These are phyloP conservation scores for Penicillium robsamsonii DNA, from an alignment of 495 filamentous ascomycete species.

Conservation along the genomic window DNA sequence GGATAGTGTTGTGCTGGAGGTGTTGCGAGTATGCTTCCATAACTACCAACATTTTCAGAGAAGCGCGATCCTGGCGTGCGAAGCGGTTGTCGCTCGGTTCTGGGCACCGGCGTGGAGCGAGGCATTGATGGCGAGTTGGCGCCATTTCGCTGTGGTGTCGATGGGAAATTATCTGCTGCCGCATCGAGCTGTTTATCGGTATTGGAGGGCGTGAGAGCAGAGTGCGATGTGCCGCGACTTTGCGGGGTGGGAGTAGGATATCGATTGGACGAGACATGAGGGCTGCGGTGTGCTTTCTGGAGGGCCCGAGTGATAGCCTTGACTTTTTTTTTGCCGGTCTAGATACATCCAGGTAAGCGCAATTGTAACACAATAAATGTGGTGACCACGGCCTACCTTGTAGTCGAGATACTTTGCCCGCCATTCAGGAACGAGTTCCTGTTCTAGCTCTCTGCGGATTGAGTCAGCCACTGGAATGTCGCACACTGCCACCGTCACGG, in stretches of 20 bases:
- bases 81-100: conserved; percentile 39
- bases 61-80: conserved; percentile 40
- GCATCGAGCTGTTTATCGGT: conserved; percentile 27
- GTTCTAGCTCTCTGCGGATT: conserved; percentile 67
- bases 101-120: conserved; percentile 28
- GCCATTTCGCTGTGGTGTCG: conserved; percentile 13
- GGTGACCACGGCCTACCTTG: conserved; percentile 50
- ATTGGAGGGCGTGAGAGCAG: conserved; percentile 15
- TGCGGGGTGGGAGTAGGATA: conserved; percentile 26
- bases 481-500: conserved; percentile 7
- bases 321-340: conserved; percentile 84
- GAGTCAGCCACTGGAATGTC: conserved; percentile 26
- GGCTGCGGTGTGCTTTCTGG: conserved; percentile 57
- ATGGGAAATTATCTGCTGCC: conserved; percentile 13
- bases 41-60: conserved; percentile 45
- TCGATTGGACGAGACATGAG: conserved; percentile 44
- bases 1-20: conserved; percentile 44
- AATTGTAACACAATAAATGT: background rate
- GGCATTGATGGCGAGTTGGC: conserved; percentile 14
- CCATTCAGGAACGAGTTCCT: conserved; percentile 90
- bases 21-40: conserved; percentile 74
- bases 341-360: background rate
- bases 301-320: conserved; percentile 75
- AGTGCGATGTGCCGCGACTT: conserved; percentile 27
- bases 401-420: conserved; percentile 89